These are phyloP conservation scores for Catunica adiposa DNA, from an alignment of 2,329 filamentous ascomycete species.

Conservation along the genomic window DNA sequence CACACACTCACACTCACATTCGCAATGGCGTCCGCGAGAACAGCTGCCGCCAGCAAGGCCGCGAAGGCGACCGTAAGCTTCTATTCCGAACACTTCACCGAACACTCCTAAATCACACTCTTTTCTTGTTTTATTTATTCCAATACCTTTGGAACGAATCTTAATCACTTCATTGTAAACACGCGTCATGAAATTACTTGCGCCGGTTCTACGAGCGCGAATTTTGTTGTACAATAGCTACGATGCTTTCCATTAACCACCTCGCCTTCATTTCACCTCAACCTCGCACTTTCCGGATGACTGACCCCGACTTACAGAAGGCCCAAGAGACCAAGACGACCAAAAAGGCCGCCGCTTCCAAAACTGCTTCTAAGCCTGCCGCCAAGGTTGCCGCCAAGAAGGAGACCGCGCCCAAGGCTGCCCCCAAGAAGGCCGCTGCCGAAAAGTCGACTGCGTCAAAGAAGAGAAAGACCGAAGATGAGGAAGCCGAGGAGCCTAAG, in stretches of 20 bases:
- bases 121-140: too few relatives aligned
- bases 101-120: not conserved
- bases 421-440: conserved; percentile 17
- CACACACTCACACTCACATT: not conserved
- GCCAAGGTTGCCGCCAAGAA: conserved; percentile 4
- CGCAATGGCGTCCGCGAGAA: conserved; percentile 12
- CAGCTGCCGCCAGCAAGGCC: conserved; percentile 15
- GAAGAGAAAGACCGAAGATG: conserved; percentile 18
- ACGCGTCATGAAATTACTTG: too few relatives aligned
- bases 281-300: not conserved
- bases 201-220: too few relatives aligned
- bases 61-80: conserved; percentile 14
- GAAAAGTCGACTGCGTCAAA: conserved; percentile 20
- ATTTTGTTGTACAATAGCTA: not conserved
- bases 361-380: not conserved
- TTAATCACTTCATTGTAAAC: too few relatives aligned
- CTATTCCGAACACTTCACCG: not conserved
- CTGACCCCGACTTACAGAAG: conserved; percentile 9
- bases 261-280: not conserved
- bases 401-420: conserved; percentile 19
- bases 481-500: conserved; percentile 5
- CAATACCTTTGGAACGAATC: too few relatives aligned
- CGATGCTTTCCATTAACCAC: not conserved
- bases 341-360: conserved; percentile 19
- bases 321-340: conserved; percentile 15